phyloP scores from a whole-genome alignment of 352 stramenopile genomes.

The Pythium plurisporium region DNA sequence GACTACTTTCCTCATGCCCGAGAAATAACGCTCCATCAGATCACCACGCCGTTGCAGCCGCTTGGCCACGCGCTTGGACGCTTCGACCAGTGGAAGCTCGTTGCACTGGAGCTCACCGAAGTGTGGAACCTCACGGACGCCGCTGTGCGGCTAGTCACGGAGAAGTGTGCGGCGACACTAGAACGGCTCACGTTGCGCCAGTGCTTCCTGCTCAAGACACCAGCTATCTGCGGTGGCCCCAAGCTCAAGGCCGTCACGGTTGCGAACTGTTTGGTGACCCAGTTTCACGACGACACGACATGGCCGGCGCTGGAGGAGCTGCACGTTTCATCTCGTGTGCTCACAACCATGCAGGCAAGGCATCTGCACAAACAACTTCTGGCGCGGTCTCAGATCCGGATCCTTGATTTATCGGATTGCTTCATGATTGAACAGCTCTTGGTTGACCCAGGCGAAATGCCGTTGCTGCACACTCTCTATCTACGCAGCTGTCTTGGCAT shows the following conservation, averaged over 20 bases:
- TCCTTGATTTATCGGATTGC: constrained; percentile 40
- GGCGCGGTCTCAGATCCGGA: constrained; percentile 20
- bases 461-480: constrained; percentile 33
- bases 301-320: constrained; percentile 47
- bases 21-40: constrained; percentile 31
- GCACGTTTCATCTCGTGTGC: constrained; percentile 38
- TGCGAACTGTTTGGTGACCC: constrained; percentile 37
- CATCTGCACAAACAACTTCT: constrained; percentile 46
- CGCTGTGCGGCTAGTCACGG: constrained; percentile 32
- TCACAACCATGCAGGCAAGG: constrained; percentile 36
- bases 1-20: constrained; percentile 38
- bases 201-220: constrained; percentile 58
- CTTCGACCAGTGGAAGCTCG: constrained; percentile 25
- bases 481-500: constrained; percentile 46
- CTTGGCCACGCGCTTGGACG: constrained; percentile 32
- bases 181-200: constrained; percentile 41
- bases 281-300: constrained; percentile 37
- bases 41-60: constrained; percentile 25
- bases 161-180: constrained; percentile 31
- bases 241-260: constrained; percentile 36
- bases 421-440: constrained; percentile 54
- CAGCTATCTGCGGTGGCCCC: constrained; percentile 28
- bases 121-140: constrained; percentile 49
- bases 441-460: constrained; percentile 51
- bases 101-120: constrained; percentile 36